A percentile compares a stretch with the other conserved stretches of the same genome.
These are phyloP conservation scores for Xylaria arbuscula DNA, from an alignment of 2,329 filamentous ascomycete genomes.

Conservation along the genomic window DNA sequence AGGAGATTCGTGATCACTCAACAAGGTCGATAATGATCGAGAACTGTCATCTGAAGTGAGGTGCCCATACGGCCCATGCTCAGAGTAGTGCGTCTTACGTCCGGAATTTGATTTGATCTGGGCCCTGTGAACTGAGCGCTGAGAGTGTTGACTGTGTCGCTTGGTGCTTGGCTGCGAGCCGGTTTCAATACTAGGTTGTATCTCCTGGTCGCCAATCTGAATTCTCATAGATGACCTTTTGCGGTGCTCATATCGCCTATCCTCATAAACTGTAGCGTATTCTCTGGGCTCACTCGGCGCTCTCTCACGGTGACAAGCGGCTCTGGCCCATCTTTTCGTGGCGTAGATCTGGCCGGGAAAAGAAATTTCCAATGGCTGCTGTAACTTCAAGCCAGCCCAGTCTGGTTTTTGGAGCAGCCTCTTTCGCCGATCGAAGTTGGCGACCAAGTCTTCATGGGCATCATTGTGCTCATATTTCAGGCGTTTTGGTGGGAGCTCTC, in stretches of 20 bases:
- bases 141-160: slow-evolving; percentile 36
- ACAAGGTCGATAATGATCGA: background rate
- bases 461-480: slow-evolving; percentile 13
- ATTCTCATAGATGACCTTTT: slow-evolving; percentile 45
- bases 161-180: slow-evolving; percentile 36
- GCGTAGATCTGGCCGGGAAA: slow-evolving; percentile 44
- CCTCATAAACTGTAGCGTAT: background rate
- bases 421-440: slow-evolving; percentile 45
- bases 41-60: background rate
- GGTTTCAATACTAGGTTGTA: slow-evolving; percentile 41
- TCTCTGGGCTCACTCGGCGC: slow-evolving; percentile 28
- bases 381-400: slow-evolving; percentile 51
- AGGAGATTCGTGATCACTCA: slow-evolving; percentile 37
- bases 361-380: slow-evolving; percentile 50
- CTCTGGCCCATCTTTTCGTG: slow-evolving; percentile 42
- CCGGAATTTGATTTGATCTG: background rate
- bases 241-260: slow-evolving; percentile 4
- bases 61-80: background rate
- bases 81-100: background rate
- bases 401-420: slow-evolving; percentile 50
- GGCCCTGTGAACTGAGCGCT: background rate
- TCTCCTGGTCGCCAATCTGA: slow-evolving; percentile 52
- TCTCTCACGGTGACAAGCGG: slow-evolving; percentile 26
- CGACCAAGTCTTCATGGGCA: slow-evolving; percentile 3
- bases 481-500: slow-evolving; percentile 29